Percentiles rank a stretch among this genome's conserved stretches.
These are phyloP conservation scores for Petasospora rhodanensis DNA, from an alignment of 1,139 yeast genomes.

Conservation along the genomic window DNA sequence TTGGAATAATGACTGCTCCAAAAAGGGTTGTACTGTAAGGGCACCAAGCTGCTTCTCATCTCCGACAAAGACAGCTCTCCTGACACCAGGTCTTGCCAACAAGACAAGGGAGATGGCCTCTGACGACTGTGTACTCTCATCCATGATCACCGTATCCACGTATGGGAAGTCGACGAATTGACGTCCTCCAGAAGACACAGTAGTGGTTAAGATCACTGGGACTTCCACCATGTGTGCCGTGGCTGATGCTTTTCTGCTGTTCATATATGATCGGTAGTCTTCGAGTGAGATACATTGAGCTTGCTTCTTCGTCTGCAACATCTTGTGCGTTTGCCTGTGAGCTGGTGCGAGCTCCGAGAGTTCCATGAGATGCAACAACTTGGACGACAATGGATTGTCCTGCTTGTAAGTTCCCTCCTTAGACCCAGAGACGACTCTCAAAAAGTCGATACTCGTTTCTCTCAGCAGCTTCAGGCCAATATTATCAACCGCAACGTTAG, in stretches of 20 bases:
- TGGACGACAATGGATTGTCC: conserved; percentile 50
- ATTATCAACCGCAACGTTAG: conserved; percentile 72
- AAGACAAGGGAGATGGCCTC: conserved; percentile 70
- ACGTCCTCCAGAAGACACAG: conserved; percentile 67
- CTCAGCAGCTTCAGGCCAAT: conserved; percentile 65
- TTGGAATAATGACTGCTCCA: conserved; percentile 56
- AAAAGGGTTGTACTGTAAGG: conserved; percentile 59
- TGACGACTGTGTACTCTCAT: conserved; percentile 69
- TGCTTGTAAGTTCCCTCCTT: conserved; percentile 58
- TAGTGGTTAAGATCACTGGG: conserved; percentile 64
- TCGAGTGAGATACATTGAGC: conserved; percentile 35
- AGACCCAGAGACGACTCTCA: conserved; percentile 55
- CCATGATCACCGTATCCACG: conserved; percentile 65
- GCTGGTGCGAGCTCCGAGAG: conserved; percentile 43
- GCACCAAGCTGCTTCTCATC: conserved; percentile 62
- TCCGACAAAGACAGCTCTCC: conserved; percentile 67
- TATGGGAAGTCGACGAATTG: conserved; percentile 51
- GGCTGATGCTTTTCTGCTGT: conserved; percentile 40
- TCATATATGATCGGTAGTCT: conserved; percentile 44
- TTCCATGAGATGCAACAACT: conserved; percentile 62
- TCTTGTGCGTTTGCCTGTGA: conserved; percentile 39
- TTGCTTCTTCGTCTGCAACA: conserved; percentile 40
- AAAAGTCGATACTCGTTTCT: conserved; percentile 40
- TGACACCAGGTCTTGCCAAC: conserved; percentile 61
- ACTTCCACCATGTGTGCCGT: conserved; percentile 57